Conservation (phyloP, 805 yeast genomes). For the Priceomyces fermenticarens region DNA sequence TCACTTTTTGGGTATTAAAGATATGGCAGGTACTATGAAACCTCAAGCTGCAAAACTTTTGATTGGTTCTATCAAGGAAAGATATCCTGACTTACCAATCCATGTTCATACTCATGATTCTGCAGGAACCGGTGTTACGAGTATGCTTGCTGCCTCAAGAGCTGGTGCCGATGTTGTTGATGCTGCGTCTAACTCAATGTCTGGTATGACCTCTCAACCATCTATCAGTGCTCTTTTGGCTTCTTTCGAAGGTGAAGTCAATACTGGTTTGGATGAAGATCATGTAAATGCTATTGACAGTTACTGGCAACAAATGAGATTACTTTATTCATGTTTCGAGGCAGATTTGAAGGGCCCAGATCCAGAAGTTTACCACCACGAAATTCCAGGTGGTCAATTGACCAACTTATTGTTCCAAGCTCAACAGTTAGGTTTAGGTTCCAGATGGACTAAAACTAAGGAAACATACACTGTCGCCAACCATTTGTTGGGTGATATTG, state of each 20-base stretch:
- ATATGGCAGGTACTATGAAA: conserved; percentile 99
- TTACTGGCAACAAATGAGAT: conserved; percentile 99
- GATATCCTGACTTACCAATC: conserved; percentile 91
- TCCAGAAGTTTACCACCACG: conserved; percentile 98
- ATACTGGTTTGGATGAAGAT: conserved; percentile 65
- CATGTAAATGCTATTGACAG: conserved; percentile 81
- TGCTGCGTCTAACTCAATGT: conserved; percentile 95
- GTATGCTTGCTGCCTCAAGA: conserved; percentile 88
- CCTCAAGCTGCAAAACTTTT: conserved; percentile 88
- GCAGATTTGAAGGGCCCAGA: conserved; percentile 99
- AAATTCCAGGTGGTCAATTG: conserved; percentile 99
- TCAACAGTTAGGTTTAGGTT: conserved; percentile 96
- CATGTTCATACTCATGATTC: conserved; percentile 99
- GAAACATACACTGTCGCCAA: conserved; percentile 92
- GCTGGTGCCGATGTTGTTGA: conserved; percentile 99
- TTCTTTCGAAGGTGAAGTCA: conserved; percentile 81
- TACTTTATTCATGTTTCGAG: conserved; percentile 93
- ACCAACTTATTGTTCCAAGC: conserved; percentile 98
- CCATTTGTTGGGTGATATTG: conserved; percentile 88
- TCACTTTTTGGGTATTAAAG: conserved; percentile 95
- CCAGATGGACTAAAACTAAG: conserved; percentile 95
- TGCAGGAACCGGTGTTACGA: conserved; percentile 98
- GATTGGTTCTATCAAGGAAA: conserved; percentile 75
- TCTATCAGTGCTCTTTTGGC: conserved; percentile 91
- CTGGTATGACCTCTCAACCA: conserved; percentile 98